Conservation (phyloP, 306 rosid genomes). For the Rosa lucieae region DNA sequence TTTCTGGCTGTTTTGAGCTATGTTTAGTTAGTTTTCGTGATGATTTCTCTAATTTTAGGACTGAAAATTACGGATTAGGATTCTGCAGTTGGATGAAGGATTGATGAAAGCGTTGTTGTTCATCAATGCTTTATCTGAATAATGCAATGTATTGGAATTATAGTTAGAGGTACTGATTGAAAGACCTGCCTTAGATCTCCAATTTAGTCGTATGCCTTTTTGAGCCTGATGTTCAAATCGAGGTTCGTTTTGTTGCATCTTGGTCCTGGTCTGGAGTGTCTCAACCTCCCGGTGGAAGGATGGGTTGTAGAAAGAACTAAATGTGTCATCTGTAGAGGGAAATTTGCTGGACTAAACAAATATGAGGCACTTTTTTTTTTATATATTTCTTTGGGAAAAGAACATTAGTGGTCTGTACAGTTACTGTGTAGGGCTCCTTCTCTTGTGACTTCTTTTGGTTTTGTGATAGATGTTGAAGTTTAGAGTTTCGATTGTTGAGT, state of each 20-base stretch:
- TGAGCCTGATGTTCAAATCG: background rate
- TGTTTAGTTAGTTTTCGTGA: background rate
- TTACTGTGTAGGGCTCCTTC: background rate
- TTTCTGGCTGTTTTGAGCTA: background rate
- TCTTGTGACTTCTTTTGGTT: background rate
- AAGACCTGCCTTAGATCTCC: background rate
- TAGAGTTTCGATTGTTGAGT: background rate
- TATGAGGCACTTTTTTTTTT: too few relatives aligned
- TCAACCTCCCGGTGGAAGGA: background rate
- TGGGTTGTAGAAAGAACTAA: background rate
- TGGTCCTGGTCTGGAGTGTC: background rate
- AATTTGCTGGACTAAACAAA: background rate
- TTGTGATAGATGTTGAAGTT: background rate
- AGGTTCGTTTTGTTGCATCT: background rate
- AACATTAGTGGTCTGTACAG: background rate
- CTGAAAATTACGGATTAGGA: too few relatives aligned
- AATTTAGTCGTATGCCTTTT: background rate
- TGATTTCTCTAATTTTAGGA: background rate
- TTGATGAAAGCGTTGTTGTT: too few relatives aligned
- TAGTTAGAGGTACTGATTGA: background rate
- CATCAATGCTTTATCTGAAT: too few relatives aligned
- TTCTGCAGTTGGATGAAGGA: too few relatives aligned
- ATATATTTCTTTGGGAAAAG: too few relatives aligned
- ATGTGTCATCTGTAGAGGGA: background rate
- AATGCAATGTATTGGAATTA: background rate